phyloP scores from a whole-genome alignment of 179 eudicot genomes.

The Spergularia azorica region DNA sequence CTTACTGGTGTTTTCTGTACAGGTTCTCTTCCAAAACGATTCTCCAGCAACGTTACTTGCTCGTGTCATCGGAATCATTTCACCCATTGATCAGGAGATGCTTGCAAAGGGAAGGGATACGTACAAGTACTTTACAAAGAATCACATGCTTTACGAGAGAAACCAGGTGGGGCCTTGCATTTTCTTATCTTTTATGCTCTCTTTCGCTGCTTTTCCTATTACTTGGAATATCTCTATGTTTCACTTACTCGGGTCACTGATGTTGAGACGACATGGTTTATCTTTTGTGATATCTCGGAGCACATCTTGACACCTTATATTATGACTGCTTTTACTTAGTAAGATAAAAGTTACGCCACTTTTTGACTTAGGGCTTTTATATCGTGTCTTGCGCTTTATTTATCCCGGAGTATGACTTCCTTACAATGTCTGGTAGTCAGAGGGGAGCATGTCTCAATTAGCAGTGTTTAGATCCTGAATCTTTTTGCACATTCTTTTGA shows the following conservation, averaged over 20 bases:
- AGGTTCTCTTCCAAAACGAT: slow-evolving; percentile 99
- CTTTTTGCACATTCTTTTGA: not conserved
- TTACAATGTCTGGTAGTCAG: not conserved
- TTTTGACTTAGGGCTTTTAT: not conserved
- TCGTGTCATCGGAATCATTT: slow-evolving; percentile 88
- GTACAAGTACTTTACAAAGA: slow-evolving; percentile 91
- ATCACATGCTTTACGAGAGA: slow-evolving; percentile 97
- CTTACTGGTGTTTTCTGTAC: slow-evolving; percentile 15
- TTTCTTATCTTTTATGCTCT: slow-evolving; percentile 5
- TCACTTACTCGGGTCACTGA: too few species aligned
- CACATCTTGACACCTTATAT: too few species aligned
- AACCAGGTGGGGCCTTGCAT: slow-evolving; percentile 66
- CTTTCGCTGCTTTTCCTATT: not conserved
- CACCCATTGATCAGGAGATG: slow-evolving; percentile 81
- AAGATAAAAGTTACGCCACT: not conserved
- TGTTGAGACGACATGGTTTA: too few species aligned
- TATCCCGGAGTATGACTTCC: not conserved
- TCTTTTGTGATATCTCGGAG: too few species aligned
- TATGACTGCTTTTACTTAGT: too few species aligned
- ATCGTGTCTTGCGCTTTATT: not conserved
- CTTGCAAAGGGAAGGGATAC: slow-evolving; percentile 95
- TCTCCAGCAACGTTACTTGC: slow-evolving; percentile 96
- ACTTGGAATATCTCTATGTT: too few species aligned
- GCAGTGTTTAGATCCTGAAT: not conserved
- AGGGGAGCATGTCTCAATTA: not conserved